These are phyloP conservation scores for Apiotrichum veenhuisii DNA, from an alignment of 1,284 basidiomycete genomes.

Conservation along the genomic window DNA sequence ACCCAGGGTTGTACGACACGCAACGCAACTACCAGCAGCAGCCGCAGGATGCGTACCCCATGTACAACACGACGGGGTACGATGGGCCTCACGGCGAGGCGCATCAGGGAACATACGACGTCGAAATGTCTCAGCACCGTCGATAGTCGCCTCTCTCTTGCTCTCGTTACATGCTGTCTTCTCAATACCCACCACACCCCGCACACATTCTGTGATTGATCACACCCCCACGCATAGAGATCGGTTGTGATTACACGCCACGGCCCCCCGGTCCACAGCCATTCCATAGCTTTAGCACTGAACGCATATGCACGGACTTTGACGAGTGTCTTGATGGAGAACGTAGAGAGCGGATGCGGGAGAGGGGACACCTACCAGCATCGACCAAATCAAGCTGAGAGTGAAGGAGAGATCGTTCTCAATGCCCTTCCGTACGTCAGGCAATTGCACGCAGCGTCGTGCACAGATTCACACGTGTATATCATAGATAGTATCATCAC, in stretches of 20 bases:
- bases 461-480: too few relatives aligned
- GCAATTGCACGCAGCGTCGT: too few relatives aligned
- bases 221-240: conserved; percentile 6
- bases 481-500: too few relatives aligned
- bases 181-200: not conserved
- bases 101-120: conserved; percentile 31
- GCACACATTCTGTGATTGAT: not conserved
- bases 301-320: conserved; percentile 17
- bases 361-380: too few relatives aligned
- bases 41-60: conserved; percentile 1
- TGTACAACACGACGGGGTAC: conserved; percentile 1
- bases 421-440: too few relatives aligned
- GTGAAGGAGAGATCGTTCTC: too few relatives aligned
- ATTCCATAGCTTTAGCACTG: conserved; percentile 7
- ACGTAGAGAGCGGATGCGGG: not conserved
- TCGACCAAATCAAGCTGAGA: too few relatives aligned
- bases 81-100: conserved; percentile 15
- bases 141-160: not conserved
- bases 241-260: not conserved
- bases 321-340: not conserved
- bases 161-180: not conserved
- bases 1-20: not conserved
- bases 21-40: not conserved
- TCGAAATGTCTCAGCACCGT: conserved; percentile 30
- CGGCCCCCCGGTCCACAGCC: conserved; percentile 1